Base-by-base conservation (phyloP, 345 rosid genomes). In the Geranium brycei region DNA sequence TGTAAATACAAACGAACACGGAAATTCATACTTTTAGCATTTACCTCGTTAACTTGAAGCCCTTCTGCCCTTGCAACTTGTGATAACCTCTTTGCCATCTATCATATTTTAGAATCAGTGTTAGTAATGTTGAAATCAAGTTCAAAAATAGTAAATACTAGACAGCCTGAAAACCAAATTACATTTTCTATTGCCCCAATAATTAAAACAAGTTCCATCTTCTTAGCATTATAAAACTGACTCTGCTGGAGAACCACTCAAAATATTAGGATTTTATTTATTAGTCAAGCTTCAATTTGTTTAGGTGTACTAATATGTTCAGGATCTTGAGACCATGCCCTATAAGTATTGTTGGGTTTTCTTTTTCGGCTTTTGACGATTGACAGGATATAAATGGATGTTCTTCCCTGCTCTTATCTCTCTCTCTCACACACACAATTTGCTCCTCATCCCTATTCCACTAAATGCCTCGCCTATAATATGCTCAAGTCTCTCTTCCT, bases 11-110 rank as follows among this genome's bases (percentile, higher is more conserved):
- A 35, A 4, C 3, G 10, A 35, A 60, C 62, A 19, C 32, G 18
- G 30, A 60, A 19, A 60, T 18, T 11, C 61, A 57, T 14, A 61
- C 17, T 61, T 15, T 19, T 59, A 12, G 62, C 41, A 12, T 57
- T 58, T 40, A 71, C 73, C 63, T 85, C 90, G 69, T 86, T 82
- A 68, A 82, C 81, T 76, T 86, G 78, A 74, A 93, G 91, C 38
- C 97, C 91, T 80, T 93, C 99, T 63, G 82, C 81, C 56, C 79
- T 82, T 53, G 95, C 86, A 69, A 93, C 71, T 66, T 90, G 96
- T 83, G 75, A 82, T 75, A 93, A 77, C 79, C 99, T 83, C 82
- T 93, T 93, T 56, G 87, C 97, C 89, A 93, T 93, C 99, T 93
- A 80, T 59, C 70, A 79, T 15, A 31, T 40, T 47, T 47, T 13